Evolutionary conservation across 2,329 filamentous ascomycete genomes (phyloP).

Genomic region (Paecilomyces fulvus): DNA sequence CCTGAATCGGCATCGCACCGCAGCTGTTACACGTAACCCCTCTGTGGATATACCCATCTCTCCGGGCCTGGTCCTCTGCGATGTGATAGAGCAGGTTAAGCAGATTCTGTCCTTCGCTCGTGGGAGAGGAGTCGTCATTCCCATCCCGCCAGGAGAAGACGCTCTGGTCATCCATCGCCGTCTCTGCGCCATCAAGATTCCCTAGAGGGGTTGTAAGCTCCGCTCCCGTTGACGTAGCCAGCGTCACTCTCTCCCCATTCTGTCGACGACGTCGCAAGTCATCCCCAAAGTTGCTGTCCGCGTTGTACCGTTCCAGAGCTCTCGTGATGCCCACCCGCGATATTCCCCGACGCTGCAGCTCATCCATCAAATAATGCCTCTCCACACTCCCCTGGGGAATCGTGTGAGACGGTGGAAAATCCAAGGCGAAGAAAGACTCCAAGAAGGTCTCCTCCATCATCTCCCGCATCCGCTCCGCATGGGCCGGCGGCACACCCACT

Average conservation of each 20-base stretch:
- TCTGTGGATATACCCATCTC: constrained; percentile 83
- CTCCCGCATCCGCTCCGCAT: constrained; percentile 33
- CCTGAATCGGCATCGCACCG: constrained; percentile 77
- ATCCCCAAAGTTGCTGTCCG: constrained; percentile 31
- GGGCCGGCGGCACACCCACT: constrained; percentile 27
- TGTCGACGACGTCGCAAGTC: constrained; percentile 29
- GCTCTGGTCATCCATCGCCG: constrained; percentile 34
- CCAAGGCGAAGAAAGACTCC: constrained; percentile 34
- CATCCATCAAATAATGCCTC: constrained; percentile 27
- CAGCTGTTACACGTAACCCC: constrained; percentile 90
- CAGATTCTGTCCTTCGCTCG: constrained; percentile 62
- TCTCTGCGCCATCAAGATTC: constrained; percentile 26
- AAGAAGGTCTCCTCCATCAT: constrained; percentile 38
- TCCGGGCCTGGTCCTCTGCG: constrained; percentile 81
- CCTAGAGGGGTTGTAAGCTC: constrained; percentile 17
- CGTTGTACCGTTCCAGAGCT: constrained; percentile 31
- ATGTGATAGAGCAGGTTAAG: constrained; percentile 83
- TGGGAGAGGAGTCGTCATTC: constrained; percentile 32
- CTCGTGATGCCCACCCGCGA: constrained; percentile 28
- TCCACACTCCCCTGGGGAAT: constrained; percentile 25
- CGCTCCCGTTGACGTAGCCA: constrained; percentile 25
- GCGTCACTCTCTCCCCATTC: constrained; percentile 30
- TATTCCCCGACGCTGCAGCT: constrained; percentile 32
- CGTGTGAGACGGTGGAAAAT: constrained; percentile 30
- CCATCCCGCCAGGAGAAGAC: constrained; percentile 38